Conservation (phyloP, 2,329 filamentous ascomycete species). For the Cytospora piceicola region DNA sequence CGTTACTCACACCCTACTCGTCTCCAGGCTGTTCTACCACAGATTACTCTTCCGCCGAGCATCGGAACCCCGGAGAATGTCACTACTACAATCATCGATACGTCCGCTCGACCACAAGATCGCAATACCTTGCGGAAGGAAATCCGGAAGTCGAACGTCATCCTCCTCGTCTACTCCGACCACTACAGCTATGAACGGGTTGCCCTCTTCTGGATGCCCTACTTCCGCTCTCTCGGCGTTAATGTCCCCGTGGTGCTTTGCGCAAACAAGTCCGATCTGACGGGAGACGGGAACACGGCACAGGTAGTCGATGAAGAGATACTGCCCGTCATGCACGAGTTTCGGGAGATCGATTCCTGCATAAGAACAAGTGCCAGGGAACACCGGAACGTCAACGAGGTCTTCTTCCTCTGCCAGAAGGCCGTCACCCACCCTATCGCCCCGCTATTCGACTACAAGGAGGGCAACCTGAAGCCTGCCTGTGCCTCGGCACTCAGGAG, state of each 20-base stretch:
- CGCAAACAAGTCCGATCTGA: conserved; percentile 95
- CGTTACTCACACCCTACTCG: not conserved
- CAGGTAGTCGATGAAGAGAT: conserved; percentile 96
- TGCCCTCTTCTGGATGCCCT: conserved; percentile 97
- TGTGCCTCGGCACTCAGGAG: conserved; percentile 84
- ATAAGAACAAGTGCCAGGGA: conserved; percentile 92
- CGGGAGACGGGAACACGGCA: conserved; percentile 72
- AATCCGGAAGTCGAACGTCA: conserved; percentile 95
- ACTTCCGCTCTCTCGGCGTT: conserved; percentile 96
- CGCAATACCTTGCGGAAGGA: conserved; percentile 88
- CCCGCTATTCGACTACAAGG: conserved; percentile 95
- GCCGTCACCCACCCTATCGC: conserved; percentile 97
- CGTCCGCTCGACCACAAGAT: conserved; percentile 91
- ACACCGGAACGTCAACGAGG: conserved; percentile 91
- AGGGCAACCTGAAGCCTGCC: conserved; percentile 82
- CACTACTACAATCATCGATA: conserved; percentile 96
- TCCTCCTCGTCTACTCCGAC: conserved; percentile 94
- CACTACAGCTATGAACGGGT: conserved; percentile 99
- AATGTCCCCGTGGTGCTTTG: conserved; percentile 97
- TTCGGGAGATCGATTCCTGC: conserved; percentile 97
- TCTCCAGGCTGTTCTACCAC: conserved; percentile 77
- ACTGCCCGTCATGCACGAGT: conserved; percentile 97
- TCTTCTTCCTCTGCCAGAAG: conserved; percentile 97
- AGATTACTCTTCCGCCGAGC: conserved; percentile 91
- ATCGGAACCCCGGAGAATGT: conserved; percentile 95